Evolutionary conservation across 2,329 filamentous ascomycete genomes (phyloP).

Genomic region (Trichoderma endophyticum): DNA sequence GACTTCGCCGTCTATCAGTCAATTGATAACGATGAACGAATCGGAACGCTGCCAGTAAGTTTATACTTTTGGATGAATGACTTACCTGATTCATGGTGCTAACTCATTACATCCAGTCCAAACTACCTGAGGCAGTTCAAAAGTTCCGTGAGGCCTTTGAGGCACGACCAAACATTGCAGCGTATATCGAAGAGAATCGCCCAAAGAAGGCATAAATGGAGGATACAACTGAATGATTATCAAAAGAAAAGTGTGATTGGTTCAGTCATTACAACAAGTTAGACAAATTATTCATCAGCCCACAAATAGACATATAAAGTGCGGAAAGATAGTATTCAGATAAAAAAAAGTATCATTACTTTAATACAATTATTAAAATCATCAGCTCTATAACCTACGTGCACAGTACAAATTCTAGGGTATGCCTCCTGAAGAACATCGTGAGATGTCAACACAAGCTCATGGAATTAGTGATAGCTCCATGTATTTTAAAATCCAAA

Average conservation of each 20-base stretch:
- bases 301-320: not conserved
- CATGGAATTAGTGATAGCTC: not conserved
- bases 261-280: not conserved
- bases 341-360: not conserved
- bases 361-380: not conserved
- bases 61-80: too few species aligned
- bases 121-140: not conserved
- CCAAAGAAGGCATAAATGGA: not conserved
- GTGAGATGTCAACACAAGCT: not conserved
- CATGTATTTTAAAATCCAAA: not conserved
- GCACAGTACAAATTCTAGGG: not conserved
- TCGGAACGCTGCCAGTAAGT: slow-evolving; percentile 36
- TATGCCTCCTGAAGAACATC: not conserved
- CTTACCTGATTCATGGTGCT: not conserved
- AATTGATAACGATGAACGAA: slow-evolving; percentile 36
- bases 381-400: not conserved
- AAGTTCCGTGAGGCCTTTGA: slow-evolving; percentile 11
- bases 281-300: not conserved
- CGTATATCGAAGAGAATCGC: slow-evolving; percentile 1
- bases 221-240: too few species aligned
- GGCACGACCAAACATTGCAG: not conserved
- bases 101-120: not conserved
- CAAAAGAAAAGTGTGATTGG: not conserved
- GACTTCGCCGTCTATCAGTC: slow-evolving; percentile 39
- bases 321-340: not conserved